Conservation (phyloP, 352 stramenopile species). For the Phytophthora pistaciae region DNA sequence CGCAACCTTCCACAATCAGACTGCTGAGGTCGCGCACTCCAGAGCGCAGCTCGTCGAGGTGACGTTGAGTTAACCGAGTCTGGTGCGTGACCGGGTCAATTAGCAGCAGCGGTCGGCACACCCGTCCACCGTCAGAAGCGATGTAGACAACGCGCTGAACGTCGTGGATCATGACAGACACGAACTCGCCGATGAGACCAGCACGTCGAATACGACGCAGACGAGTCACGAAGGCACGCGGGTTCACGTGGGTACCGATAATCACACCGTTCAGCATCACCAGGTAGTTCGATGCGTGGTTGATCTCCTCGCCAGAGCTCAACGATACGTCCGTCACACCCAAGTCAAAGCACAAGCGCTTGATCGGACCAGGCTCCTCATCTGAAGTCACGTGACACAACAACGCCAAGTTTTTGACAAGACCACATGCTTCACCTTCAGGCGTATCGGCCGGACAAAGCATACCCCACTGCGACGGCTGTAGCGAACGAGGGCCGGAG, state of each 20-base stretch:
- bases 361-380: conserved; percentile 94
- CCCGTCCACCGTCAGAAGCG: conserved; percentile 97
- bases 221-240: conserved; percentile 90
- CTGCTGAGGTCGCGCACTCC: conserved; percentile 81
- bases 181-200: conserved; percentile 95
- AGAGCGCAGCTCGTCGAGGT: conserved; percentile 93
- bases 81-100: conserved; percentile 91
- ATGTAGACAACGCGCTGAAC: conserved; percentile 98
- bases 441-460: conserved; percentile 98
- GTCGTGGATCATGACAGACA: conserved; percentile 99
- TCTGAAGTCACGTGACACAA: conserved; percentile 97
- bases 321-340: conserved; percentile 97
- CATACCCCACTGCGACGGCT: conserved; percentile 99
- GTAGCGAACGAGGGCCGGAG: conserved; percentile 96
- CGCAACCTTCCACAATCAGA: conserved; percentile 95
- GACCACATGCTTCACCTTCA: conserved; percentile 98
- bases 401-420: conserved; percentile 99
- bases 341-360: conserved; percentile 97
- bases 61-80: conserved; percentile 94
- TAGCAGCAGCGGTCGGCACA: conserved; percentile 98
- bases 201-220: conserved; percentile 86
- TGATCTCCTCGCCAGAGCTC: conserved; percentile 97
- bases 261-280: conserved; percentile 99
- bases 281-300: conserved; percentile 95
- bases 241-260: conserved; percentile 96